phyloP scores from a whole-genome alignment of 2,329 filamentous ascomycete genomes.

The Paraphaeosphaeria sporulosa region DNA sequence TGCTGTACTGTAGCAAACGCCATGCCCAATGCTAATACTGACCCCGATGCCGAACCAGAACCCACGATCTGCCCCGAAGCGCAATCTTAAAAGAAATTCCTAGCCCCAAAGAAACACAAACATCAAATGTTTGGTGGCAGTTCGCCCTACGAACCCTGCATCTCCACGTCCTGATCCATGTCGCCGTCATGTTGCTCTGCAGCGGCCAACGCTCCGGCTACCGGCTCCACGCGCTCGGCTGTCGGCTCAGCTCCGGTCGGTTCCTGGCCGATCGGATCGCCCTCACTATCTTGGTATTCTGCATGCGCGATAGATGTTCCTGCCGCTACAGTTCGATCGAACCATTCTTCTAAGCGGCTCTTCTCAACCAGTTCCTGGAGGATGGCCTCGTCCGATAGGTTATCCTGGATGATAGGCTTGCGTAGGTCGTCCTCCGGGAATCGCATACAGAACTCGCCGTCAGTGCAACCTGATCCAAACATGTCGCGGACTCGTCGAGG shows the following conservation, averaged over 20 bases:
- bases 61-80: background rate
- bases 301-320: constrained; percentile 43
- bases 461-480: constrained; percentile 59
- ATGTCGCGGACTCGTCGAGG: constrained; percentile 33
- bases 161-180: constrained; percentile 39
- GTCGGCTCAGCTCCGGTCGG: constrained; percentile 12
- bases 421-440: constrained; percentile 64
- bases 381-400: constrained; percentile 73
- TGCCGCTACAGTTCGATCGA: constrained; percentile 52
- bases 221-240: constrained; percentile 15
- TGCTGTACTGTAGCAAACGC: constrained; percentile 4
- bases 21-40: constrained; percentile 10
- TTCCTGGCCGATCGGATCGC: constrained; percentile 13
- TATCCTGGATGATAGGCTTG: constrained; percentile 73
- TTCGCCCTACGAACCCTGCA: constrained; percentile 37
- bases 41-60: constrained; percentile 4
- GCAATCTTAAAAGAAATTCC: constrained; percentile 9
- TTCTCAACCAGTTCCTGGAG: constrained; percentile 72
- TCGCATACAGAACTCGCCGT: constrained; percentile 65
- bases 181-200: constrained; percentile 11
- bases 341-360: constrained; percentile 75
- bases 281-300: constrained; percentile 20
- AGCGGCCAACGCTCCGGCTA: constrained; percentile 20
- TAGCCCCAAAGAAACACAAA: background rate
- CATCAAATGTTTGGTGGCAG: background rate